Conservation (phyloP, 2,329 filamentous ascomycete genomes). For the Fusarium devonianum region DNA sequence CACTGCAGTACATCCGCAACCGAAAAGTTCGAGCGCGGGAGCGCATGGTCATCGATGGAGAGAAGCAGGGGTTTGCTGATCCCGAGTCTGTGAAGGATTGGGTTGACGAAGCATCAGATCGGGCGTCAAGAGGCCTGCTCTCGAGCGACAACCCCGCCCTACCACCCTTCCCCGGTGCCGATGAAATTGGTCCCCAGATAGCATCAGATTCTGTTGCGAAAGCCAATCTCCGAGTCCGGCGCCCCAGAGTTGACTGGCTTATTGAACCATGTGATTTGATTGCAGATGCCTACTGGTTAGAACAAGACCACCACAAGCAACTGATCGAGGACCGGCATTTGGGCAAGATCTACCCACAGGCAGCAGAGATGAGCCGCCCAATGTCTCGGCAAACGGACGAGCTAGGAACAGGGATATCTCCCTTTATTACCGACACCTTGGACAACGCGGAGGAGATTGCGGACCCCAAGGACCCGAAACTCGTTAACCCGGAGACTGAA, state of each 20-base stretch:
- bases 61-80: slow-evolving; percentile 79
- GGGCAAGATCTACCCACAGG: slow-evolving; percentile 70
- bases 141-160: slow-evolving; percentile 44
- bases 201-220: slow-evolving; percentile 55
- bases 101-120: slow-evolving; percentile 70
- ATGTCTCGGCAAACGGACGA: slow-evolving; percentile 45
- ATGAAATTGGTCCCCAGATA: slow-evolving; percentile 52
- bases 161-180: slow-evolving; percentile 56
- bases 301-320: slow-evolving; percentile 80
- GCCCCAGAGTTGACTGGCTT: slow-evolving; percentile 84
- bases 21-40: slow-evolving; percentile 83
- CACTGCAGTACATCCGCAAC: slow-evolving; percentile 90
- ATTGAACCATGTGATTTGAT: slow-evolving; percentile 84
- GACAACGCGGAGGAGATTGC: slow-evolving; percentile 33
- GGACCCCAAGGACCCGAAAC: slow-evolving; percentile 34
- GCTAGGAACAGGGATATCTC: slow-evolving; percentile 28
- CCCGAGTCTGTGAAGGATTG: slow-evolving; percentile 74
- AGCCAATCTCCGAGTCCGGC: slow-evolving; percentile 65
- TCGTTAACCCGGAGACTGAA: slow-evolving; percentile 49
- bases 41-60: slow-evolving; percentile 75
- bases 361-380: slow-evolving; percentile 40
- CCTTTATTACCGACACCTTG: slow-evolving; percentile 39
- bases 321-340: slow-evolving; percentile 83
- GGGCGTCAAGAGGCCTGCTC: slow-evolving; percentile 39
- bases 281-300: slow-evolving; percentile 90